Conservation (phyloP, 768 basidiomycete genomes). For the Tricholoma terreum region DNA sequence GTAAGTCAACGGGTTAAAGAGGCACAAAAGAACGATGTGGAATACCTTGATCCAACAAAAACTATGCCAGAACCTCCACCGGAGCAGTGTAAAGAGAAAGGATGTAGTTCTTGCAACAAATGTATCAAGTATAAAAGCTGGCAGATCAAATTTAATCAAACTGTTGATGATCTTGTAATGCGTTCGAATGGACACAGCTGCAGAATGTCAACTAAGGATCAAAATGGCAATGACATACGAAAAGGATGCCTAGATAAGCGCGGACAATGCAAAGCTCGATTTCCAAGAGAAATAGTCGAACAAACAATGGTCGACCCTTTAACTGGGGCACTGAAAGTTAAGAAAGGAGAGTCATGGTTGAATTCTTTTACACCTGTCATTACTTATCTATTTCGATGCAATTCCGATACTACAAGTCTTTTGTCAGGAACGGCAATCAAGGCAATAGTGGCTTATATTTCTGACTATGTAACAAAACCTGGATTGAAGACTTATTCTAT, state of each 20-base stretch:
- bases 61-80: background rate
- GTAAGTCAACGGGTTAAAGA: background rate
- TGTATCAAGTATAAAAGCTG: background rate
- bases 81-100: background rate
- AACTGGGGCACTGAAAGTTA: background rate
- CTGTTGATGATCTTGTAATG: background rate
- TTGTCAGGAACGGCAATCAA: no score
- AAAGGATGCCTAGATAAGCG: background rate
- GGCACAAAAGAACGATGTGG: background rate
- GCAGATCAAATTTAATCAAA: background rate
- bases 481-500: no score
- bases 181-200: background rate
- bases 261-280: no score
- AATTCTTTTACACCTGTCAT: background rate
- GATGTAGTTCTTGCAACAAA: background rate
- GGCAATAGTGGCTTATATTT: no score
- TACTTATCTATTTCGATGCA: background rate
- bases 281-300: background rate
- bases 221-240: background rate
- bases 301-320: background rate
- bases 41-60: background rate
- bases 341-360: background rate
- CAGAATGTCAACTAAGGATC: background rate
- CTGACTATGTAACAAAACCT: no score
- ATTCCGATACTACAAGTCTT: slow-evolving; percentile 26